Evolutionary conservation across 2,329 filamentous ascomycete genomes (phyloP).

Genomic region (Pseudocercospora fuligena): DNA sequence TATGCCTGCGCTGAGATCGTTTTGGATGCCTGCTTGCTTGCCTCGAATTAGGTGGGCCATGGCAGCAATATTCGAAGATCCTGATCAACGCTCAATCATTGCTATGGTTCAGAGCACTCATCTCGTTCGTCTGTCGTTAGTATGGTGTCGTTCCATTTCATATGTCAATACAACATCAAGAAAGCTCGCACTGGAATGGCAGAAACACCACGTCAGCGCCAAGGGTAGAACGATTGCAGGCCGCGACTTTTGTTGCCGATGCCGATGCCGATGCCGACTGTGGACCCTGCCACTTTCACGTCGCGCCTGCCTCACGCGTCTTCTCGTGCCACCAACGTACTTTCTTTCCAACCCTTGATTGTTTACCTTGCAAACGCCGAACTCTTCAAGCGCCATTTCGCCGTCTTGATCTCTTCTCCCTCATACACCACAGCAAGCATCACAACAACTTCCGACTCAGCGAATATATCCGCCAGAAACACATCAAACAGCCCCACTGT

Average conservation of each 20-base stretch:
- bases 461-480: neutral
- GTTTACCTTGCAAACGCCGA: conserved; percentile 11
- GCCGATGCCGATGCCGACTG: too few relatives aligned
- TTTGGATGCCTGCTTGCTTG: conserved; percentile 91
- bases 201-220: conserved; percentile 6
- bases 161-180: conserved; percentile 2
- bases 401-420: neutral
- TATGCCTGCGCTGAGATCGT: conserved; percentile 84
- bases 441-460: neutral
- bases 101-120: neutral
- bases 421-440: conserved; percentile 2
- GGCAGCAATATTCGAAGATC: conserved; percentile 13
- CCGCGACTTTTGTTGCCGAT: conserved; percentile 13
- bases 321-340: conserved; percentile 1
- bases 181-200: neutral
- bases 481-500: neutral
- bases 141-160: neutral
- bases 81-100: neutral
- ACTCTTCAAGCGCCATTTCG: neutral
- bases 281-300: conserved; percentile 15
- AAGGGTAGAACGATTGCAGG: neutral
- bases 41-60: conserved; percentile 90
- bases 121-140: neutral
- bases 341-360: conserved; percentile 1
- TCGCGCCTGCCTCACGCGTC: conserved; percentile 15